A percentile compares a stretch with the other conserved stretches of the same genome.
Evolutionary conservation across 2,329 filamentous ascomycete genomes (phyloP).

Genomic region (Alternaria atra): DNA sequence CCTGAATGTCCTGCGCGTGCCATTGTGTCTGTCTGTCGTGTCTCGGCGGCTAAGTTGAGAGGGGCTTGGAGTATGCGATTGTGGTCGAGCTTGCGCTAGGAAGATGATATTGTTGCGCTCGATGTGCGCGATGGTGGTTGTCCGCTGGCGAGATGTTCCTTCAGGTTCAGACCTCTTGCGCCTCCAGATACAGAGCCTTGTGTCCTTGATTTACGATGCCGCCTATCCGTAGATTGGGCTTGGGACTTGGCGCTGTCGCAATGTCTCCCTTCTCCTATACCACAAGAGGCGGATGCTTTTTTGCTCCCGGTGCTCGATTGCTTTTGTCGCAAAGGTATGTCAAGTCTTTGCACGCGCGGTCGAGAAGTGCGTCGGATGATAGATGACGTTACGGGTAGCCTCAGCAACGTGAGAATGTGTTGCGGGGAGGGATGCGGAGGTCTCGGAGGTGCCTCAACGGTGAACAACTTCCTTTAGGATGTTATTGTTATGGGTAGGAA

Average conservation of each 20-base stretch:
- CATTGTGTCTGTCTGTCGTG: constrained; percentile 35
- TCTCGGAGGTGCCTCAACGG: constrained; percentile 19
- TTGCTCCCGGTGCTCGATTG: background rate
- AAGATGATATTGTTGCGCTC: background rate
- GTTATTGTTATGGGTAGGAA: background rate
- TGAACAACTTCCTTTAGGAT: background rate
- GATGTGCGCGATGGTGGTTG: background rate
- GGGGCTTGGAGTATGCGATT: background rate
- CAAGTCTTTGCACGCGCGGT: constrained; percentile 8
- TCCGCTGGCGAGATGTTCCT: background rate
- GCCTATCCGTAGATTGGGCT: constrained; percentile 17
- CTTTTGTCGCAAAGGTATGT: background rate
- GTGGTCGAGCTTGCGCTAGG: background rate
- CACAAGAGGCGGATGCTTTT: background rate
- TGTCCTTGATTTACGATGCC: constrained; percentile 12
- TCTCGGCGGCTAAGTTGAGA: constrained; percentile 2
- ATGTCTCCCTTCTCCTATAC: constrained; percentile 5
- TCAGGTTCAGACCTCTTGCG: background rate
- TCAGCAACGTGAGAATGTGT: constrained; percentile 18
- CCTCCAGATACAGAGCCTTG: background rate
- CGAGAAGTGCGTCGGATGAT: constrained; percentile 3
- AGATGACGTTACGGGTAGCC: constrained; percentile 28
- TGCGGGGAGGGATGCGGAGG: constrained; percentile 23
- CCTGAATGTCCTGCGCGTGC: constrained; percentile 45
- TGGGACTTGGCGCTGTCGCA: constrained; percentile 23